Base-by-base conservation (phyloP, 1,284 basidiomycete species). In the Austroboletus niveus region DNA sequence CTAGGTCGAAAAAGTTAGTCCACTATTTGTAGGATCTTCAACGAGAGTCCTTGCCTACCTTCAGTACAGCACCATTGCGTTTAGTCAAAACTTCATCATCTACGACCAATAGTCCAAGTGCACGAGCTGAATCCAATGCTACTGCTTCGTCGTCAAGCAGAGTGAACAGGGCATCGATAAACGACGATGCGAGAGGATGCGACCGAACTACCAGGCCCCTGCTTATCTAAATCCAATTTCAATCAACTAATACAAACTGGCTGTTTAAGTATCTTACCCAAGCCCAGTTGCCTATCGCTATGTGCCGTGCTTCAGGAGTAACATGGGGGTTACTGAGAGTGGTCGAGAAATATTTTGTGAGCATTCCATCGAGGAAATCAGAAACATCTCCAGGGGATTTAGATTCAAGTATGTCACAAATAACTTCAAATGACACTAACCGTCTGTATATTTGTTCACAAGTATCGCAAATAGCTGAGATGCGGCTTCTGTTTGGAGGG, bases 121-220 rank as follows among this genome's bases (percentile, higher is more conserved):
- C 82, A 50, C 78, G 81, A 0, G 91, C 92, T 12, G 88, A 91
- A 51, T 84, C 78, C 76, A 82, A 81, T 17, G 77, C 78, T 29
- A 92, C 66, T 1, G 65, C 66, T 32, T 74, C 69, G 53, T 94
- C 83, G 14, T 73, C 74, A 52, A 96, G 85, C 4, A 89, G 72
- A 8, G 79, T 76, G 57, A 95, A 83, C 12, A 97, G 69, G 3
- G 76, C 70, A 41, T 89, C 79, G 5, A 87, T 72, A 51, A 89
- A 84, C 1, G 69, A 59, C 52, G 79, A 73, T 0, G 84, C 82
- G 1, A 75, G 65, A 1, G 81, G 69, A 61, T 94, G 84, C 22
- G 84, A 85, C 8, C 86, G 80, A 0, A 94, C 80, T 1, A 93
- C 72, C n/a, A 98, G 75, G 0, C 82, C 89, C 67, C 89, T 92